A percentile compares a stretch with the other conserved stretches of the same genome.
Conservation (phyloP, 306 rosid species). For the apple (Malus domestica) region DNA sequence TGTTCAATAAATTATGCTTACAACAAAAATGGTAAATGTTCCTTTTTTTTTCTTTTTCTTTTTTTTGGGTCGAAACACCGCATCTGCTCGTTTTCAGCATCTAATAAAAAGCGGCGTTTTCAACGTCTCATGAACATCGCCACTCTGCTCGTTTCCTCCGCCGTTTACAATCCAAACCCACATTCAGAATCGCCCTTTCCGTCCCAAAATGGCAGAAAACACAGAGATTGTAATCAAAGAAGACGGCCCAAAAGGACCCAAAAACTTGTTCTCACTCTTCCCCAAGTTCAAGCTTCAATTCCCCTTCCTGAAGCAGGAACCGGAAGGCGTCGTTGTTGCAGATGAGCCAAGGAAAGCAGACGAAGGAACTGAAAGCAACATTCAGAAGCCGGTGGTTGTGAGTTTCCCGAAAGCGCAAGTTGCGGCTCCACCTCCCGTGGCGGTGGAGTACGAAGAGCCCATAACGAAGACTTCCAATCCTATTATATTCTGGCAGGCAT, state of each 20-base stretch:
- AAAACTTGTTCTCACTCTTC: slow-evolving; percentile 37
- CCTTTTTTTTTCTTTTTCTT: too few species aligned
- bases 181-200: neutral
- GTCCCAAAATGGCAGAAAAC: slow-evolving; percentile 35
- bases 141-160: slow-evolving; percentile 18
- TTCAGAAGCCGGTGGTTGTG: slow-evolving; percentile 35
- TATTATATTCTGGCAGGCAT: slow-evolving; percentile 73
- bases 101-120: too few species aligned
- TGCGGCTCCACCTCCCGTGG: slow-evolving; percentile 38
- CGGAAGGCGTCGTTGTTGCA: neutral
- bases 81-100: too few species aligned
- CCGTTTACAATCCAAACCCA: slow-evolving; percentile 6
- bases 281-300: slow-evolving; percentile 42
- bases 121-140: neutral
- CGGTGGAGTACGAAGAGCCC: slow-evolving; percentile 42
- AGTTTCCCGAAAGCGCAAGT: slow-evolving; percentile 46
- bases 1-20: too few species aligned
- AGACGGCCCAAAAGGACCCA: slow-evolving; percentile 23
- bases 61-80: too few species aligned
- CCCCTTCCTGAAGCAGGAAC: slow-evolving; percentile 42
- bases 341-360: neutral
- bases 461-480: slow-evolving; percentile 59
- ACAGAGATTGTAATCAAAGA: slow-evolving; percentile 25
- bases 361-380: neutral
- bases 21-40: too few species aligned